These are phyloP conservation scores for Penicillium verrucosum DNA, from an alignment of 2,329 filamentous ascomycete genomes.

Conservation along the genomic window DNA sequence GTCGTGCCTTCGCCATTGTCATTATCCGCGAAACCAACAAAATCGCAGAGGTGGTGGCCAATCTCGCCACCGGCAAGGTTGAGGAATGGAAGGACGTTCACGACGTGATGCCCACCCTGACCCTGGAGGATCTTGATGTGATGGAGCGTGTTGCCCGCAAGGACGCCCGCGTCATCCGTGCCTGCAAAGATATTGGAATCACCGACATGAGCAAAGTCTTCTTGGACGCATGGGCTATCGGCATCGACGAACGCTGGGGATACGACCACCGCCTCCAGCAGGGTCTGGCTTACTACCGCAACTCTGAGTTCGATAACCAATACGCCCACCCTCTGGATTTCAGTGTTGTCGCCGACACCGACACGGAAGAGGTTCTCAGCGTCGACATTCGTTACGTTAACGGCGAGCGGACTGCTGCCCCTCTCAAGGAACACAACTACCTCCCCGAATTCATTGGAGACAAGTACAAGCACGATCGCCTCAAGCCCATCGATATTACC, in stretches of 20 bases:
- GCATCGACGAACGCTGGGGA: constrained; percentile 37
- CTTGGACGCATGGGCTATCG: constrained; percentile 38
- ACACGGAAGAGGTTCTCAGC: constrained; percentile 28
- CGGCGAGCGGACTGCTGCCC: constrained; percentile 23
- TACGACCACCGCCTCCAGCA: constrained; percentile 34
- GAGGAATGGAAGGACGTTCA: constrained; percentile 36
- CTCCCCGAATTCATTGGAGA: constrained; percentile 28
- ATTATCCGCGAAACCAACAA: constrained; percentile 37
- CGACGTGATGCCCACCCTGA: constrained; percentile 48
- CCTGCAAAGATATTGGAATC: constrained; percentile 36
- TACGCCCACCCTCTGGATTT: constrained; percentile 33
- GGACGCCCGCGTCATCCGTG: constrained; percentile 33
- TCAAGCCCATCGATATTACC: constrained; percentile 30
- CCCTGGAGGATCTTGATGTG: constrained; percentile 35
- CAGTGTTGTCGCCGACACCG: constrained; percentile 27
- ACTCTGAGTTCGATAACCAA: constrained; percentile 30
- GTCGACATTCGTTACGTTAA: constrained; percentile 28
- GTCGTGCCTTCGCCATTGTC: constrained; percentile 48
- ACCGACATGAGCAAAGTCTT: constrained; percentile 36
- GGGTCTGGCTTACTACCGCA: constrained; percentile 34
- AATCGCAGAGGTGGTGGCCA: constrained; percentile 30
- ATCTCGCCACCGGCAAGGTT: constrained; percentile 25
- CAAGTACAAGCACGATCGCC: constrained; percentile 24
- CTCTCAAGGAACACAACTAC: constrained; percentile 27
- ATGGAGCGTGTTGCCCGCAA: constrained; percentile 34